Evolutionary conservation across 441 rosid genomes (phyloP).

Genomic region (Eruca vesicaria): DNA sequence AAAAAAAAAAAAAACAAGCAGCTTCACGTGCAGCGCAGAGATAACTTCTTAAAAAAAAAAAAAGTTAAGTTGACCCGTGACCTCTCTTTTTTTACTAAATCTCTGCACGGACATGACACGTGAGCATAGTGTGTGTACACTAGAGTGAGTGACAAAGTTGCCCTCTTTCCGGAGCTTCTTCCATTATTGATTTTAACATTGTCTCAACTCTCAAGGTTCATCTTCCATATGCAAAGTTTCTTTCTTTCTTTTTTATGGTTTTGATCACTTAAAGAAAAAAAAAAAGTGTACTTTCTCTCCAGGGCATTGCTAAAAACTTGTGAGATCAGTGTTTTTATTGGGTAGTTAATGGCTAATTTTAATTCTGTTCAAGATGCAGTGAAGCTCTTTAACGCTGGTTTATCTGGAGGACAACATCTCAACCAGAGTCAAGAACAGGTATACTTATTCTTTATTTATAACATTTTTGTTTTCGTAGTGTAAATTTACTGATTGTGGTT

Average conservation of each 20-base stretch:
- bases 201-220: background rate
- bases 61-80: constrained; percentile 22
- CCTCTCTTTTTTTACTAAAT: background rate
- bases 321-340: constrained; percentile 10
- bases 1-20: too few relatives aligned
- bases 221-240: background rate
- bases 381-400: constrained; percentile 71
- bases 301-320: background rate
- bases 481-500: background rate
- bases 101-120: constrained; percentile 32
- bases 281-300: constrained; percentile 1
- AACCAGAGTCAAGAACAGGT: constrained; percentile 55
- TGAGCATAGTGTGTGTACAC: constrained; percentile 3
- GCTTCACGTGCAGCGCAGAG: constrained; percentile 23
- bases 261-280: background rate
- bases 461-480: background rate
- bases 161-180: constrained; percentile 13
- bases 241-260: background rate
- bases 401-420: constrained; percentile 56
- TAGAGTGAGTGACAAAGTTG: constrained; percentile 17
- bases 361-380: constrained; percentile 96
- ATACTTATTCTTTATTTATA: constrained; percentile 12
- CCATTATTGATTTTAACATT: constrained; percentile 13
- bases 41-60: background rate
- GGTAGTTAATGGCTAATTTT: constrained; percentile 39